Base-by-base conservation (phyloP, 129 eudicot species). In the Artemisia argyi region DNA sequence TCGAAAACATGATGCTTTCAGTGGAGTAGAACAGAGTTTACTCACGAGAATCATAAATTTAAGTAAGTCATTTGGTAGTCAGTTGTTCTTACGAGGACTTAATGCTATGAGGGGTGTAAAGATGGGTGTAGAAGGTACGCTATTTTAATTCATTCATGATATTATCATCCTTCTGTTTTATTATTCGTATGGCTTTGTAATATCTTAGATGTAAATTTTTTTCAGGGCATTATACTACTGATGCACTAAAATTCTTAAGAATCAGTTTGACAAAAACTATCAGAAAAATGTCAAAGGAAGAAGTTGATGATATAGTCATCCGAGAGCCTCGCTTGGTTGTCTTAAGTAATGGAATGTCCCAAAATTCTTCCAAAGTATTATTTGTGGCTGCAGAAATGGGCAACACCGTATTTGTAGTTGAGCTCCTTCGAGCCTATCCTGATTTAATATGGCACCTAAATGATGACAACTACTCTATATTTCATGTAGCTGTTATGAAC, bases 381-480 rank as follows among this genome's bases (percentile, higher is more conserved):
- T 57, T 57, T 57, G 32, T 19, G 20, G 62, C 62, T 19, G 32
- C 62, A 16, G 62, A 57, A 57, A 57, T 5, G 30, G 62, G 62
- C 24, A 57, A 57, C 62, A 57, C 32, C 62, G 11, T 22, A 18
- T 57, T 57, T 57, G 12, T 57, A 57, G 24, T 57, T 57, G 62
- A 57, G 30, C 24, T 57, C 13, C 62, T 57, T 57, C 62, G 62
- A 57, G 24, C 62, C 30, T 57, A 16, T 57, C 62, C 62, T 3
- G 62, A 19, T 57, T 26, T 57, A 19, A 57, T 57, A 18, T 16
- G 22, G 22, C 1, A 4, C 11, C 20, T 1, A 57, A 19, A 57
- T 19, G 4, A 18, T 1, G 62, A 57, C 3, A 11, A 12, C 10
- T 26, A 16, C 15, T 6, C 62, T 57, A 57, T 57, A 57, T 57